These are phyloP conservation scores for Schizophyllum amplum DNA, from an alignment of 1,284 basidiomycete genomes.

Conservation along the genomic window DNA sequence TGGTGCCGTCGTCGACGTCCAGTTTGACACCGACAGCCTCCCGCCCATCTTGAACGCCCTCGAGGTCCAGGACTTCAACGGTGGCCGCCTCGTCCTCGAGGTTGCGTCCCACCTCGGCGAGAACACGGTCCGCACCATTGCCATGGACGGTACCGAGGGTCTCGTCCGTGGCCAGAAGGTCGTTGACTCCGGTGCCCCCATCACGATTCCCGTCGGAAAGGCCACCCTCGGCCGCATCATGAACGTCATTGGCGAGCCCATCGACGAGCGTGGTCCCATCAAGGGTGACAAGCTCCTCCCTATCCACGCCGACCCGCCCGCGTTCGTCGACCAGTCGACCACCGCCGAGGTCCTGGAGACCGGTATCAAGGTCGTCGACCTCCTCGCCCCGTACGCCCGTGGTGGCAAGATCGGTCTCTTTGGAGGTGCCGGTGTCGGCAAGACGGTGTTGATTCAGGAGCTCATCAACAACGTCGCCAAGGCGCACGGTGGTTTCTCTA, in stretches of 20 bases:
- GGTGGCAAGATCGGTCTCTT: constrained; percentile 99
- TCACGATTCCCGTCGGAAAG: constrained; percentile 92
- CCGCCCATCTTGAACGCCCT: constrained; percentile 98
- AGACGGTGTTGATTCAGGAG: constrained; percentile 98
- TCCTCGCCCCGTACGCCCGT: constrained; percentile 98
- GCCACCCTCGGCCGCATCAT: constrained; percentile 97
- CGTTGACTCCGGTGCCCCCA: constrained; percentile 92
- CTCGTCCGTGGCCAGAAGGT: constrained; percentile 98
- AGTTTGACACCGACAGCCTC: constrained; percentile 85
- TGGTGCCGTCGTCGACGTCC: constrained; percentile 99
- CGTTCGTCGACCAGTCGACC: constrained; percentile 97
- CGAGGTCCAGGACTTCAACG: constrained; percentile 89
- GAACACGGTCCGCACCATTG: constrained; percentile 97
- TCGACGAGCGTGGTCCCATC: constrained; percentile 98
- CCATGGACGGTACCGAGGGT: constrained; percentile 99
- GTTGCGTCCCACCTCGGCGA: constrained; percentile 97
- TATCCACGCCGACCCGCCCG: constrained; percentile 95
- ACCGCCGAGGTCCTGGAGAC: constrained; percentile 98
- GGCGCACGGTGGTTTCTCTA: constrained; percentile 99
- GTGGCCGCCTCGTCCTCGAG: constrained; percentile 92
- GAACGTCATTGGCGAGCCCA: constrained; percentile 99
- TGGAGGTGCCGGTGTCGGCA: constrained; percentile 99
- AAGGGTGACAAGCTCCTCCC: constrained; percentile 86
- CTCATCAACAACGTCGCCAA: constrained; percentile 99
- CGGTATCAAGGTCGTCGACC: constrained; percentile 99